Percentiles rank a stretch among this genome's conserved stretches.
phyloP scores from a whole-genome alignment of 371 early-diverging fungal genomes.

The Mucor racemosus region DNA sequence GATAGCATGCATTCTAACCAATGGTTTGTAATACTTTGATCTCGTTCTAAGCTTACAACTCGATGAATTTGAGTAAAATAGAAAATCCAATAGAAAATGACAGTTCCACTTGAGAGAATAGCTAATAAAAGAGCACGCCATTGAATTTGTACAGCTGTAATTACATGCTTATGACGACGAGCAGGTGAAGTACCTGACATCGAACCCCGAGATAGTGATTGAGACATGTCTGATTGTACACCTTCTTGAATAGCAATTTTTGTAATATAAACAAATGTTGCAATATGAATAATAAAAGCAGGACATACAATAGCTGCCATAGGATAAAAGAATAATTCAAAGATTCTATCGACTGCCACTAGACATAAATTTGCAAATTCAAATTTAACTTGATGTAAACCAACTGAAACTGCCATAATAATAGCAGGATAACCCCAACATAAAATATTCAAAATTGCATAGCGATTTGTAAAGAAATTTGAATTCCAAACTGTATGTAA shows the following conservation, averaged over 20 bases:
- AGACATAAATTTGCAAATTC: slow-evolving; percentile 68
- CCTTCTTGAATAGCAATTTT: slow-evolving; percentile 53
- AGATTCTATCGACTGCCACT: slow-evolving; percentile 53
- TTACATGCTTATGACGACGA: slow-evolving; percentile 57
- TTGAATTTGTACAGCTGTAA: slow-evolving; percentile 67
- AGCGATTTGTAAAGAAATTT: slow-evolving; percentile 59
- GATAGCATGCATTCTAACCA: slow-evolving; percentile 61
- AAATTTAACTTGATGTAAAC: slow-evolving; percentile 57
- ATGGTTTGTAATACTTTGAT: slow-evolving; percentile 29
- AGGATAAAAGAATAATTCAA: slow-evolving; percentile 64
- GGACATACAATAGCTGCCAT: slow-evolving; percentile 65
- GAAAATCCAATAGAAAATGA: slow-evolving; percentile 55
- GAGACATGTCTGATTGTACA: slow-evolving; percentile 59
- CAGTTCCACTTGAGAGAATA: slow-evolving; percentile 50
- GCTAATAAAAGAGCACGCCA: slow-evolving; percentile 72
- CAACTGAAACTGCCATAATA: slow-evolving; percentile 54
- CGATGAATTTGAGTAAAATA: slow-evolving; percentile 59
- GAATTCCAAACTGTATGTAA: slow-evolving; percentile 73
- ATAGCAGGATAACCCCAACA: slow-evolving; percentile 67
- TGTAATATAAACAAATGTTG: slow-evolving; percentile 69
- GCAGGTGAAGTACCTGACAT: slow-evolving; percentile 39
- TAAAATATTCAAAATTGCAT: slow-evolving; percentile 52
- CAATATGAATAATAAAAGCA: slow-evolving; percentile 59
- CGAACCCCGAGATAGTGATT: slow-evolving; percentile 30
- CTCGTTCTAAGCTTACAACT: slow-evolving; percentile 22